phyloP scores from a whole-genome alignment of 75 land plant species.

The Cupressus sempervirens region DNA sequence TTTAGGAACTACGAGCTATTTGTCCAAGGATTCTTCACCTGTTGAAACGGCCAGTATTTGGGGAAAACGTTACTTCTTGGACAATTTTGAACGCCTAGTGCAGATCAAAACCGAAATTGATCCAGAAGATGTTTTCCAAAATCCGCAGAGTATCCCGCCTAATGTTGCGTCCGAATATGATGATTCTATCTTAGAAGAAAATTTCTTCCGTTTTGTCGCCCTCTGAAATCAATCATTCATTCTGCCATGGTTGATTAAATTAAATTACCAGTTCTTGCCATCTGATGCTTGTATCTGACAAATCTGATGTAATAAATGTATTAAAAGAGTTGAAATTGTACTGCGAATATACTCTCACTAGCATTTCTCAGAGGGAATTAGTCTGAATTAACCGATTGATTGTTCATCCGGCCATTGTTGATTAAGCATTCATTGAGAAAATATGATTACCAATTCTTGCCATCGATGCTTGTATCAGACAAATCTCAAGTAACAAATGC shows the following conservation, averaged over 20 bases:
- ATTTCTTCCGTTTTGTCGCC: neutral
- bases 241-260: neutral
- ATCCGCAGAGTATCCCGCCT: constrained; percentile 30
- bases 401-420: too few relatives aligned
- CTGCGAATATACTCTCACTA: too few relatives aligned
- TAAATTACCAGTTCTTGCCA: too few relatives aligned
- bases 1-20: constrained; percentile 6
- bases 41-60: constrained; percentile 9
- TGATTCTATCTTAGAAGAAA: neutral
- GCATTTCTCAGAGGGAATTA: too few relatives aligned
- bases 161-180: neutral
- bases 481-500: too few relatives aligned
- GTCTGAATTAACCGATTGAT: too few relatives aligned
- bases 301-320: too few relatives aligned
- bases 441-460: too few relatives aligned
- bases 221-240: neutral
- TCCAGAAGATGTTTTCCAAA: constrained; percentile 22
- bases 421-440: too few relatives aligned
- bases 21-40: neutral
- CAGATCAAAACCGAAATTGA: constrained; percentile 21
- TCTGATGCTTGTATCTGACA: too few relatives aligned
- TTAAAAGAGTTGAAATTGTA: too few relatives aligned
- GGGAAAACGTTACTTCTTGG: constrained; percentile 15
- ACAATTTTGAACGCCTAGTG: constrained; percentile 15
- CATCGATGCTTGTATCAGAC: too few relatives aligned